These are phyloP conservation scores for Takakia lepidozioides DNA, from an alignment of 225 moss, liverwort and hornwort species.

Conservation along the genomic window DNA sequence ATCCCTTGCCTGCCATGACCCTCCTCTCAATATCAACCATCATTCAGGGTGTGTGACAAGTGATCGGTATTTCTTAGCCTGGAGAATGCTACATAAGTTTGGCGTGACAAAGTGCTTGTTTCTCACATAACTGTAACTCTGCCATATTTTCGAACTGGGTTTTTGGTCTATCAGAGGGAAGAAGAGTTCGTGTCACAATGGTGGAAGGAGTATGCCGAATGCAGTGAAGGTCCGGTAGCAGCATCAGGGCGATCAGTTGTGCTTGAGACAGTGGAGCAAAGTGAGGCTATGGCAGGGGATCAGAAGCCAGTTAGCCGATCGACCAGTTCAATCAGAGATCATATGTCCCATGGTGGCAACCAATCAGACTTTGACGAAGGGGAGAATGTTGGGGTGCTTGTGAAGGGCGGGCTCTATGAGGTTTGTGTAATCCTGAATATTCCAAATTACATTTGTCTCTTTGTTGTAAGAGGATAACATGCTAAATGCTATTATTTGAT, in stretches of 20 bases:
- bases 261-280: constrained; percentile 20
- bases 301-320: constrained; percentile 16
- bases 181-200: constrained; percentile 91
- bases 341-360: constrained; percentile 22
- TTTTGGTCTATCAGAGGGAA: constrained; percentile 52
- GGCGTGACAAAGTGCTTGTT: not conserved
- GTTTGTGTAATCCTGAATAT: constrained; percentile 32
- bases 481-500: not conserved
- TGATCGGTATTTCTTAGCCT: too few species aligned
- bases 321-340: constrained; percentile 13
- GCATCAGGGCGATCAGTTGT: constrained; percentile 17
- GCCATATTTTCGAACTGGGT: not conserved
- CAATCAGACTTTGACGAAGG: constrained; percentile 58
- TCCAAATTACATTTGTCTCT: too few species aligned
- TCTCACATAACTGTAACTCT: not conserved
- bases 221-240: constrained; percentile 77
- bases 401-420: constrained; percentile 96
- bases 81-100: too few species aligned
- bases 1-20: too few species aligned
- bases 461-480: too few species aligned
- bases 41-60: too few species aligned
- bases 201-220: constrained; percentile 99
- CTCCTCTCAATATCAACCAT: too few species aligned
- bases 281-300: constrained; percentile 26
- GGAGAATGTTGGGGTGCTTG: constrained; percentile 88